These are phyloP conservation scores for Penicillium waksmanii DNA, from an alignment of 495 filamentous ascomycete species.

Conservation along the genomic window DNA sequence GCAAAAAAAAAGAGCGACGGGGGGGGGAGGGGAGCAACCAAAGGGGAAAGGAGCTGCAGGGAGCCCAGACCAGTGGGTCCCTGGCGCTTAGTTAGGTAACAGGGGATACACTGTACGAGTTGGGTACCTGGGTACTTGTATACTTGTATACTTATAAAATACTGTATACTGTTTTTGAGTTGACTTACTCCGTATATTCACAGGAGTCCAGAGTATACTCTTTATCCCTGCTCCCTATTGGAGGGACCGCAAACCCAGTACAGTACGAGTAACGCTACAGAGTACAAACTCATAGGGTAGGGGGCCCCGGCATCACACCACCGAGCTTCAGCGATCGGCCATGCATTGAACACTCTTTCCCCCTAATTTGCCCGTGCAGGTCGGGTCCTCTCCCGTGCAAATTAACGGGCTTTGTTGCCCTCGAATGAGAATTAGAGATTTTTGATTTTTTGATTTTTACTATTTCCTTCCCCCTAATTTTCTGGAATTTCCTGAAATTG, in stretches of 20 bases:
- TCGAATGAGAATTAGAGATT: background rate
- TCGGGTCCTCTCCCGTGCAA: constrained; percentile 25
- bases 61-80: constrained; percentile 36
- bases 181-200: background rate
- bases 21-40: constrained; percentile 30
- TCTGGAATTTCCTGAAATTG: background rate
- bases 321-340: constrained; percentile 22
- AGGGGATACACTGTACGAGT: background rate
- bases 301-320: constrained; percentile 23
- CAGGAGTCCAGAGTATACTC: too few species aligned
- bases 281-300: too few species aligned
- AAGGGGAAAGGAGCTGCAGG: constrained; percentile 49
- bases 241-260: background rate
- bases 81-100: constrained; percentile 16
- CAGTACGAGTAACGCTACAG: too few species aligned
- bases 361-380: constrained; percentile 31
- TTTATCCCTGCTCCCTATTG: background rate
- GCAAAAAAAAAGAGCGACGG: constrained; percentile 34
- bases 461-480: background rate
- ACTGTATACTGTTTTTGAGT: background rate
- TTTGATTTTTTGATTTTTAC: background rate
- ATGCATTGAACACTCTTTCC: constrained; percentile 27
- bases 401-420: constrained; percentile 13
- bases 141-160: background rate
- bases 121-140: background rate